Evolutionary conservation across 169 alveolate genomes (phyloP), one percentile per base, ranked within the genome.

Genomic region (Cryptosporidium xiaoi): DNA sequence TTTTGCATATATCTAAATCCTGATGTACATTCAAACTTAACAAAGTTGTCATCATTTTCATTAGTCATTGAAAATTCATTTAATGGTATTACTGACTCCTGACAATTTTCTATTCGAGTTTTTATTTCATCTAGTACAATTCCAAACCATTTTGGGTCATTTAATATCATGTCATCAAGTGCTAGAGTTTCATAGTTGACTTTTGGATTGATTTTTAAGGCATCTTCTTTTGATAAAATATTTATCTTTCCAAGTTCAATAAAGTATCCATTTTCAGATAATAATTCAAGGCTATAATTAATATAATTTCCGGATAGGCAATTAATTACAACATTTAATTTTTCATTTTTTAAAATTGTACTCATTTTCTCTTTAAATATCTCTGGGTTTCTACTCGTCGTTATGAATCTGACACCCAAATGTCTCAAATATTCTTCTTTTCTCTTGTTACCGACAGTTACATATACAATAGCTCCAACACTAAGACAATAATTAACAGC

Each of bases 1-100:
- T 18, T 65, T 50, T 84, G 91, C 65, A 84, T 40, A 48, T 44
- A 84, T 48, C 91, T 65, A 83, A 84, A 84, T 31, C 71, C 91
- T 2, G 67, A 55, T 34, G 56, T 31, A 56, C 69, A 48, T n/a
- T 67, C 90, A 27, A 64, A 55, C 20, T 66, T 20, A 2, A 34
- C 36, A 7, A 15, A 1, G 7, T 51, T 15, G 27, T 7, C 46
- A 66, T 20, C 18, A 24, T 62, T 62, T 34, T 71, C 71, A 12
- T 60, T 62, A 15, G 36, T 51, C 3, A 60, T 77, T 15, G 71
- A 44, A 10, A 82, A 82, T 31, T 64, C 83, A 15, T 34, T 44
- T 16, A 66, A 24, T 4, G 83, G 83, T 7, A 82, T 65, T 46
- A 66, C 51, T 27, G 83, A 82, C 34, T 82, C 83, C 29, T 55